Evolutionary conservation across 192 early-diverging fungal species (phyloP).

Genomic region (Pilobolus umbonatus): DNA sequence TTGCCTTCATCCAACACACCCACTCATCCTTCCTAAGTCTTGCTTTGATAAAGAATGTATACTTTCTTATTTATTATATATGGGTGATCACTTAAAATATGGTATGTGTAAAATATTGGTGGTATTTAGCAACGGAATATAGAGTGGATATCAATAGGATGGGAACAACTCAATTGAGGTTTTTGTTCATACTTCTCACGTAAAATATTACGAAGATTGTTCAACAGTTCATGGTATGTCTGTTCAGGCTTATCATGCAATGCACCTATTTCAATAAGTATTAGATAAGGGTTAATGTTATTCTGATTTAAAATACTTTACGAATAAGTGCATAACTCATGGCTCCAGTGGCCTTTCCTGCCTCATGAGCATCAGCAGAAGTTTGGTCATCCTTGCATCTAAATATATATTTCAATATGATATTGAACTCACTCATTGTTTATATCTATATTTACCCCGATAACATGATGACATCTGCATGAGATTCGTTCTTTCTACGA

Average conservation of each 20-base stretch:
- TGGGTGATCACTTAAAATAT: constrained; percentile 2
- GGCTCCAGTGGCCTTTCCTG: constrained; percentile 60
- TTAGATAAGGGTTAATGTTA: background rate
- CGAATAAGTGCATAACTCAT: constrained; percentile 72
- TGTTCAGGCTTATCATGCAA: constrained; percentile 53
- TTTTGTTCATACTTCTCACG: constrained; percentile 63
- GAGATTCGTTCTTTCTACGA: constrained; percentile 38
- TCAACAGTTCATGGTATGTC: constrained; percentile 68
- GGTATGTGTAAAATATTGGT: constrained; percentile 7
- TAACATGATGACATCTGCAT: constrained; percentile 78
- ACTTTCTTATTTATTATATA: constrained; percentile 9
- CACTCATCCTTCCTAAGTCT: background rate
- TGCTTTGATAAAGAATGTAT: constrained; percentile 1
- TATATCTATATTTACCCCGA: constrained; percentile 49
- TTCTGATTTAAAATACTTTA: constrained; percentile 22
- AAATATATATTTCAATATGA: background rate
- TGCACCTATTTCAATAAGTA: constrained; percentile 17
- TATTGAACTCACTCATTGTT: background rate
- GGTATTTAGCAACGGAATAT: constrained; percentile 21
- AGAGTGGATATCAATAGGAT: constrained; percentile 47
- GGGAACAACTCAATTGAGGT: constrained; percentile 70
- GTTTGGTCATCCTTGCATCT: constrained; percentile 76
- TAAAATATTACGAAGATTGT: constrained; percentile 63
- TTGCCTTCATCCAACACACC: constrained; percentile 1
- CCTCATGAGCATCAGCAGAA: constrained; percentile 70